These are phyloP conservation scores for Lentinula sp. DNA, from an alignment of 768 basidiomycete genomes.

Conservation along the genomic window DNA sequence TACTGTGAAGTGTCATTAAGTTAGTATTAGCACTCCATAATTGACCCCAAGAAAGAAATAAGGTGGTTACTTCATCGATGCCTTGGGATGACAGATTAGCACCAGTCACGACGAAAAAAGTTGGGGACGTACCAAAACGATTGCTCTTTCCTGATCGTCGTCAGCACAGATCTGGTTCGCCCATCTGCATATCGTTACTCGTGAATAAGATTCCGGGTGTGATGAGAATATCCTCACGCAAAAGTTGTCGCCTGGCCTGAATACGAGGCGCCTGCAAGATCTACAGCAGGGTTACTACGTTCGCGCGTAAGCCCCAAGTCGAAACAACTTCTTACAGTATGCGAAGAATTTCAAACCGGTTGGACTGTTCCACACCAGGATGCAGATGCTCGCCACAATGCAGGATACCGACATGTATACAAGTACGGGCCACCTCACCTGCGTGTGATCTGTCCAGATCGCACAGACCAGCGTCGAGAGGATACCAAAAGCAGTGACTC, in stretches of 20 bases:
- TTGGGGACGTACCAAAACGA: constrained; percentile 39
- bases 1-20: constrained; percentile 26
- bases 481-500: constrained; percentile 61
- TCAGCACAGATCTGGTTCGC: constrained; percentile 74
- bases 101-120: not conserved
- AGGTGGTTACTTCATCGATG: constrained; percentile 64
- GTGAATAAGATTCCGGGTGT: not conserved
- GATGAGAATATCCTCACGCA: constrained; percentile 34
- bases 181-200: constrained; percentile 40
- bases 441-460: constrained; percentile 55
- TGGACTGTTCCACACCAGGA: constrained; percentile 58
- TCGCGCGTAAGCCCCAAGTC: not conserved
- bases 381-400: constrained; percentile 47
- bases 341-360: constrained; percentile 68
- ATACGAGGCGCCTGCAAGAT: constrained; percentile 61
- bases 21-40: not conserved
- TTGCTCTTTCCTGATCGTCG: constrained; percentile 61
- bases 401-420: constrained; percentile 56
- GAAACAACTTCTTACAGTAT: constrained; percentile 43
- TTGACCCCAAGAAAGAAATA: not conserved
- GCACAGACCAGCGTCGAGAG: constrained; percentile 58
- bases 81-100: constrained; percentile 14
- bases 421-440: constrained; percentile 56
- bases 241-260: constrained; percentile 76
- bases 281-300: constrained; percentile 17